A percentile compares a stretch with the other conserved stretches of the same genome.
phyloP scores from a whole-genome alignment of 768 basidiomycete genomes.

The Lentinula lateritia region DNA sequence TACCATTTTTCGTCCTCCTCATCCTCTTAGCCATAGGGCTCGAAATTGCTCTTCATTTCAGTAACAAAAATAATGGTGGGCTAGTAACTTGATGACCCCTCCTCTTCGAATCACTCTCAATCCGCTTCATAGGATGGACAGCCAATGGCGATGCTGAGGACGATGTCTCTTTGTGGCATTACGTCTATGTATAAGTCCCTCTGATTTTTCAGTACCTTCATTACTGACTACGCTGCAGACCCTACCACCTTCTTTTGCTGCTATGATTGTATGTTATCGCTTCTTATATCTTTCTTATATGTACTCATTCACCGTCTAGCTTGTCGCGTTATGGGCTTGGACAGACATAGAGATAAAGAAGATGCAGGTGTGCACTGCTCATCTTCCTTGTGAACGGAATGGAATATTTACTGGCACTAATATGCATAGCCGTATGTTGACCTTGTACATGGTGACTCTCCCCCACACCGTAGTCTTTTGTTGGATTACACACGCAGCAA shows the following conservation, averaged over 20 bases:
- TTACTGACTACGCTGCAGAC: slow-evolving; percentile 28
- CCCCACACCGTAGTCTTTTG: slow-evolving; percentile 44
- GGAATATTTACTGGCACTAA: background rate
- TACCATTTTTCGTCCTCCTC: slow-evolving; percentile 18
- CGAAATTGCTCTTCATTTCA: slow-evolving; percentile 25
- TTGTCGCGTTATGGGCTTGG: slow-evolving; percentile 51
- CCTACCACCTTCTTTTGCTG: slow-evolving; percentile 45
- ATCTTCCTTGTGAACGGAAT: background rate
- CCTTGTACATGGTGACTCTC: slow-evolving; percentile 49
- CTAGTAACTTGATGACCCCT: background rate
- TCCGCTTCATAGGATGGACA: slow-evolving; percentile 34
- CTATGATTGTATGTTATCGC: slow-evolving; percentile 31
- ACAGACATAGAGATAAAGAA: slow-evolving; percentile 54
- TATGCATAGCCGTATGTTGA: slow-evolving; percentile 47
- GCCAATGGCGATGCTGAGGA: slow-evolving; percentile 26
- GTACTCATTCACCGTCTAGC: slow-evolving; percentile 15
- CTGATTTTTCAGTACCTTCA: background rate
- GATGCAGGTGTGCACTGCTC: slow-evolving; percentile 36
- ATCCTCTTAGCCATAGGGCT: slow-evolving; percentile 21
- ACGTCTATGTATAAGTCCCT: slow-evolving; percentile 40
- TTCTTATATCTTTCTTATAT: no score
- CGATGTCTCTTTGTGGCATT: slow-evolving; percentile 37
- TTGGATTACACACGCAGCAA: slow-evolving; percentile 52
- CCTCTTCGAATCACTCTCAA: slow-evolving; percentile 2
- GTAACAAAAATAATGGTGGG: slow-evolving; percentile 20